These are phyloP conservation scores for sorghum (Sorghum bicolor) DNA, from an alignment of 176 grass and related monocot species.

Conservation along the genomic window Sorghum_bicolor_NCBIv3 NC_012871.2:62467001-62467500, in stretches of 20 bases:
- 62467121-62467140: constrained; percentile 58
- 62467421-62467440: neutral
- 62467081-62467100: constrained; percentile 72
- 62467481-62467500: neutral
- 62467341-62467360: neutral
- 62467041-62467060: constrained; percentile 40
- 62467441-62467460: neutral
- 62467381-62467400: neutral
- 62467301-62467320: neutral
- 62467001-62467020: constrained; percentile 6
- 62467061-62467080: constrained; percentile 63
- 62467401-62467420: neutral
- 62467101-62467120: constrained; percentile 93
- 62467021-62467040: constrained; percentile 5
- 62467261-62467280: neutral
- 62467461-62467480: neutral
- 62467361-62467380: neutral
- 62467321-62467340: neutral
- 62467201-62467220: constrained; percentile 45
- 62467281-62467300: constrained; percentile 3
- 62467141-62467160: constrained; percentile 71
- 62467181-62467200: neutral
- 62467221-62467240: constrained; percentile 29
- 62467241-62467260: neutral
- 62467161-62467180: constrained; percentile 69